Evolutionary conservation across 495 filamentous ascomycete genomes (phyloP), one percentile per base, ranked within the genome.

Genomic region (Friedmanniomyces simplex): DNA sequence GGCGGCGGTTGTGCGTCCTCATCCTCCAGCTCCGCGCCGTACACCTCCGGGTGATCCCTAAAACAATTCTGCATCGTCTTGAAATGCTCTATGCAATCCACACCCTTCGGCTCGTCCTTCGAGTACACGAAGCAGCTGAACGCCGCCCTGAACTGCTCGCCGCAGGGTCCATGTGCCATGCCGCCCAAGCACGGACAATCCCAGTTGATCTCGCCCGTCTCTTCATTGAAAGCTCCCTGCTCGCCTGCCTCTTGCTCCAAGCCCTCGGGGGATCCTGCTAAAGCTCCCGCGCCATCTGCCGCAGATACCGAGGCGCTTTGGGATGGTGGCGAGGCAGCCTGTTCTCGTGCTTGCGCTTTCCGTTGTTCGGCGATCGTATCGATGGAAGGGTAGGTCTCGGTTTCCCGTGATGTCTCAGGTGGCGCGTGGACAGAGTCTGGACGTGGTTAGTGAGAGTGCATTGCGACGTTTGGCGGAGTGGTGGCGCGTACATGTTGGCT

Each of bases 141-240:
- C 0, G 93, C 93, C 4, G 81, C 83, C 73, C 82, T 86, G 78
- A 98, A 98, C 66, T 96, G 80, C 71, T 91, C 88, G 30, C 94
- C 93, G 70, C 91, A 98, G 36, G 94, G 94, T 0, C 93, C 93
- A 72, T 96, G 77, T 10, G 93, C 93, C 93, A 98, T 98, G 26
- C 93, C 93, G 49, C 93, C 93, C 24, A 98, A 75, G 68, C 93
- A 98, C 20, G 94, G 93, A 72, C 93, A 98, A 68, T 96, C 93
- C 94, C 94, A 98, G 77, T 98, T 97, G 73, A 98, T 98, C 79
- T 97, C 93, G 61, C 93, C 93, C 10, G 93, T 98, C 77, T 97
- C 94, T 13, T 89, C 88, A 71, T 98, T 91, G 74, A 96, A 98
- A 0, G 93, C 93, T 21, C 91, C 93, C 69, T 96, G 81, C 60